Conservation (phyloP, 1,284 basidiomycete species). For the Pyrrhoderma lamaoense region DNA sequence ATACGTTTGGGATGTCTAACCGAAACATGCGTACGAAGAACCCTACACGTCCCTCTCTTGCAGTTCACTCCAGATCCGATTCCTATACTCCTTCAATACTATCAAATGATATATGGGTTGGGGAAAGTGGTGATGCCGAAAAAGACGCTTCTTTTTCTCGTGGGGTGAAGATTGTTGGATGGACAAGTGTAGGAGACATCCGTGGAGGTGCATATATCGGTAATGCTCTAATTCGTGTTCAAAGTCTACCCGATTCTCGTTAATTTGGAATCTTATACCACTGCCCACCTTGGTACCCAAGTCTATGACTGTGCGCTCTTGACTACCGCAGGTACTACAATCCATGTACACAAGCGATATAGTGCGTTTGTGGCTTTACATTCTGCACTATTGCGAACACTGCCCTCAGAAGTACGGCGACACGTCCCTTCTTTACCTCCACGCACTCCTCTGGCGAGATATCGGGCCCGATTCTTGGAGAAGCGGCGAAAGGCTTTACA, state of each 20-base stretch:
- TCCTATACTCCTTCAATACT: constrained; percentile 46
- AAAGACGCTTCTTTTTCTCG: constrained; percentile 48
- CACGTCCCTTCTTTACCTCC: constrained; percentile 59
- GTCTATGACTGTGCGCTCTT: constrained; percentile 15
- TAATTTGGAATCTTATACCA: background rate
- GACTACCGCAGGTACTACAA: constrained; percentile 39
- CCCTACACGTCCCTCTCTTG: constrained; percentile 5
- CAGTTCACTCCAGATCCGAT: constrained; percentile 18
- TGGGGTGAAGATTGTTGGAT: constrained; percentile 55
- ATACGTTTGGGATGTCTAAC: background rate
- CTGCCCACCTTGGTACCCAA: background rate
- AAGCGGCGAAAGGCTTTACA: constrained; percentile 56
- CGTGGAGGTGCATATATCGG: constrained; percentile 55
- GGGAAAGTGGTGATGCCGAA: constrained; percentile 48
- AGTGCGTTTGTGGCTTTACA: constrained; percentile 59
- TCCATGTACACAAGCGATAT: constrained; percentile 66
- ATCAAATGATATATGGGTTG: constrained; percentile 55
- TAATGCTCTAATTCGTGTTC: constrained; percentile 27
- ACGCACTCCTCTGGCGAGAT: constrained; percentile 60
- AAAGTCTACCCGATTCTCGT: no score
- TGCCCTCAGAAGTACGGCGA: constrained; percentile 39
- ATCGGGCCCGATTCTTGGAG: constrained; percentile 63
- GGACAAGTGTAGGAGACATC: constrained; percentile 61
- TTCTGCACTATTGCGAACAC: constrained; percentile 38
- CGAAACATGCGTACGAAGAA: constrained; percentile 14